Evolutionary conservation across 495 filamentous ascomycete genomes (phyloP).

Genomic region (Usnea hakonensis): DNA sequence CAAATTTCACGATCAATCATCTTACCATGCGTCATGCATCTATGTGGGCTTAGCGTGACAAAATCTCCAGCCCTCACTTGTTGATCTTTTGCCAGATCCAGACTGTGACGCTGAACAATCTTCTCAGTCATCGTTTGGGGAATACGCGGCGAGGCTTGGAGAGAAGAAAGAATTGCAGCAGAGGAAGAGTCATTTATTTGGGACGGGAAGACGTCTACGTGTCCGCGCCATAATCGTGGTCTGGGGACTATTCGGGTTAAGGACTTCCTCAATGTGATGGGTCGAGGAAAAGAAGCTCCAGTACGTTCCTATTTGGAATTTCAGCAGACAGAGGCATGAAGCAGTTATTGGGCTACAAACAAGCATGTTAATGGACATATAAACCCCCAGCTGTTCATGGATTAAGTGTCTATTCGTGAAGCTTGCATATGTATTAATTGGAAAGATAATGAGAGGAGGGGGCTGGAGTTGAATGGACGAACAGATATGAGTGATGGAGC

Average conservation of each 20-base stretch:
- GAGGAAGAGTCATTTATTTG: neutral
- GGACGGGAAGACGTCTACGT: neutral
- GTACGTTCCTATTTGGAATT: neutral
- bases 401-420: no score
- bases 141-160: constrained; percentile 32
- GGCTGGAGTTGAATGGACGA: no score
- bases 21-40: constrained; percentile 72
- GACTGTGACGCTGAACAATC: constrained; percentile 73
- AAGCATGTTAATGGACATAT: no score
- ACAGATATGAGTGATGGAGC: no score
- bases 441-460: no score
- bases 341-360: neutral
- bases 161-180: constrained; percentile 37
- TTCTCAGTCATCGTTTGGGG: constrained; percentile 88
- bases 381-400: no score
- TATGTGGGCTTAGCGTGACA: constrained; percentile 65
- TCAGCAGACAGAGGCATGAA: neutral
- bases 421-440: no score
- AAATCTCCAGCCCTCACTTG: constrained; percentile 70
- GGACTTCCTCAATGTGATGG: neutral
- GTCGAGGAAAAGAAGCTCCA: neutral
- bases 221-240: neutral
- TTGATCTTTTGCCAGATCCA: constrained; percentile 68
- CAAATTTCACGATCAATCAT: neutral
- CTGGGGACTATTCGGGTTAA: neutral